Evolutionary conservation across 257 asterid species (phyloP), one percentile per base, ranked within the genome.

Genomic region (Nicotiana obtusifolia): DNA sequence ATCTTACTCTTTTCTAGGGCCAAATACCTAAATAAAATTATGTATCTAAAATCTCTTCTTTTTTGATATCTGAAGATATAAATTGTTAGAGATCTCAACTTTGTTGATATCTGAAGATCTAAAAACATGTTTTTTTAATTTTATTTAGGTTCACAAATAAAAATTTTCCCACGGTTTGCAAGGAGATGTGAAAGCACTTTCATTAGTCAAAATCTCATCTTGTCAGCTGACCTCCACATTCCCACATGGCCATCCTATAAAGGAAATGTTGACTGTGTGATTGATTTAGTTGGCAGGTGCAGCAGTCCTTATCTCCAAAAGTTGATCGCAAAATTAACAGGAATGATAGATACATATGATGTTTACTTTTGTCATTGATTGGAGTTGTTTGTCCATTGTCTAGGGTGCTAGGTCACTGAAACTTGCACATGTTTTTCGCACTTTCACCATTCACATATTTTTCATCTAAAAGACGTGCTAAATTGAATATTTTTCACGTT

Each of bases 321-420:
- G 77, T n/a, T 10, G n/a, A 69, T 20, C 11, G 5, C 4, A 37
- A 37, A 37, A 37, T 37, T 2, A 37, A 37, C 11, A 37, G 10
- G 77, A 24, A 69, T 69, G 77, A 69, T 37, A 37, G 10, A 37
- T 37, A 35, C 9, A 35, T 10, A 37, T 11, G 56, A 37, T n/a
- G 57, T 37, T 69, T 41, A 69, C 77, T 69, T 69, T 69, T 69
- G 6, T 37, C 10, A n/a, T 37, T 69, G 77, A 69, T 69, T n/a
- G 37, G 33, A 37, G 56, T 37, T 37, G 53, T 69, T 37, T 15
- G 24, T 30, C 30, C 56, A 35, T 68, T 69, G 77, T 68, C n/a
- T 37, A 19, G 28, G 17, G 9, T 35, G 30, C 17, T 9, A 19
- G 11, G 77, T 68, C 77, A 68, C 31, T 5, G 2, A 35, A 35